Base-by-base conservation (phyloP, 2,329 filamentous ascomycete genomes). In the Chrysosporium keratinophilum region DNA sequence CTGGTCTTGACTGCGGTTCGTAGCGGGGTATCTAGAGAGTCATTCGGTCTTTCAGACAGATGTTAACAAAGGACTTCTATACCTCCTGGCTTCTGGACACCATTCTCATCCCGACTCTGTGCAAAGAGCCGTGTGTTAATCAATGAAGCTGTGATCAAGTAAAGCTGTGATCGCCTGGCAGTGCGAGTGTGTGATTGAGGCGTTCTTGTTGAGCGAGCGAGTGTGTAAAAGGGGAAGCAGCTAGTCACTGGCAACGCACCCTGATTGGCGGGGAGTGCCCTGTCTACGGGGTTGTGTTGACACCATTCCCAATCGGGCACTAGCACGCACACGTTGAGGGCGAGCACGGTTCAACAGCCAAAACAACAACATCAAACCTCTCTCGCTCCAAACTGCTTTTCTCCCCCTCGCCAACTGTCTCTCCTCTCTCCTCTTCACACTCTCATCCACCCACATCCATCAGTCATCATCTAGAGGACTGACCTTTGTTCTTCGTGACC, bases 311-410 rank as follows among this genome's bases (percentile, higher is more conserved):
- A 34, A 56, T 54, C 31, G 48, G 56, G 53, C 20, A 43, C 37
- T 56, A 57, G 56, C 56, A 41, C 56, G 54, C 56, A 57, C 56
- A 56, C 56, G 56, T 56, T 52, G 53, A 54, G 44, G 51, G 39
- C 34, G 35, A 53, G 42, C 51, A 47, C 49, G 50, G 50, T 50
- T 41, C 42, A 28, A 17, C 42, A 43, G 37, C 43, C 42, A 53
- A 49, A 56, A 44, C 45, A 48, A 48, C 44, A 53, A 33, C 50
- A 39, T 17, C 19, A 39, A 50, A n/a, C 47, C 42, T 39, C 46
- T 34, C 39, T 47, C 47, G 15, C 20, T 17, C 23, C 23, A 28
- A 28, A 28, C 23, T 49, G 42, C 23, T 37, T 31, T 45, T 46
- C 49, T 47, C 15, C 31, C 37, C 39, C 49, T 45, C 15, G 23